These are phyloP conservation scores for Candida dajiaensis DNA, from an alignment of 805 yeast species.

Conservation along the genomic window DNA sequence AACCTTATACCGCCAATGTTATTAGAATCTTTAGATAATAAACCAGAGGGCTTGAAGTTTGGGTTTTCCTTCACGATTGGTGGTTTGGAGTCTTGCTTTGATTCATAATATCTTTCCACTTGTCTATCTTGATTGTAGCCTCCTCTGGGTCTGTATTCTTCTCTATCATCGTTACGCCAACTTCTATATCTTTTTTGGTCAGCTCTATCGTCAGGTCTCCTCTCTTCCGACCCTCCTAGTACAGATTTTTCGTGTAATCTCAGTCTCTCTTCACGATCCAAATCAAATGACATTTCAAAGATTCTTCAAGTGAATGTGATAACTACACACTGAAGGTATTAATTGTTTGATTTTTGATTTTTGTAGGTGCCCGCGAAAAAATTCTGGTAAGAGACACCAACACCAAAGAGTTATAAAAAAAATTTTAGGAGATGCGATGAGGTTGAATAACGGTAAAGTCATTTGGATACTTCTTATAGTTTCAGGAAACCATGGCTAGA, in stretches of 20 bases:
- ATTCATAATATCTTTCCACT: background rate
- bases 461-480: background rate
- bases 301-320: too few relatives aligned
- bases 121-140: background rate
- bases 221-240: background rate
- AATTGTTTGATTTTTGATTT: too few relatives aligned
- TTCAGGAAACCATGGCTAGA: slow-evolving; percentile 29
- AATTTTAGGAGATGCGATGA: slow-evolving; percentile 4
- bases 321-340: too few relatives aligned
- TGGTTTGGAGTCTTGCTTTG: background rate
- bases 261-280: background rate
- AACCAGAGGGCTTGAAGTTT: slow-evolving; percentile 36
- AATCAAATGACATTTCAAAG: background rate
- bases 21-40: slow-evolving; percentile 35
- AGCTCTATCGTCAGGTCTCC: background rate
- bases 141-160: background rate
- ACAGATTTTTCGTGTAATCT: background rate
- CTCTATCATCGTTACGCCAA: background rate
- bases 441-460: background rate
- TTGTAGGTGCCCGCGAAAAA: background rate
- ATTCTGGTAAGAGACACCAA: background rate
- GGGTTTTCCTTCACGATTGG: slow-evolving; percentile 20
- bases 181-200: background rate
- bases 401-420: background rate
- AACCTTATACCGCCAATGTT: slow-evolving; percentile 29